Base-by-base conservation (phyloP, 179 eudicot genomes). In the Amaranthus tricolor region DNA sequence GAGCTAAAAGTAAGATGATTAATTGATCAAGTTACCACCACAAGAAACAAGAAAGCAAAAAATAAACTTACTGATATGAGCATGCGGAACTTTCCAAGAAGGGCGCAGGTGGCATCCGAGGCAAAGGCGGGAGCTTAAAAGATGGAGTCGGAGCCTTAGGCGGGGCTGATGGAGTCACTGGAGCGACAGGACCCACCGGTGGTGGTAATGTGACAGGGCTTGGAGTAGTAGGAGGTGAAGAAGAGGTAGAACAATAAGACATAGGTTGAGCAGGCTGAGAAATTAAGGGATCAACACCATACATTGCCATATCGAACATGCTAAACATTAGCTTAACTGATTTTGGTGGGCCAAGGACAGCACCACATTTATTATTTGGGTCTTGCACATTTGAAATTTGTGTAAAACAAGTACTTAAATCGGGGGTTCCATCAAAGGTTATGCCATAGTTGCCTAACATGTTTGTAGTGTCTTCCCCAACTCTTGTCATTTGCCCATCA, bases 211-310 rank as follows among this genome's bases (percentile, higher is more conserved):
- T 20, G 44, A 66, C n/a, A 43, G 86, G 75, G 15, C 50, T 57
- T 21, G 81, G 76, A 3, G 49, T 58, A 2, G 2, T 53, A 50
- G 79, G 84, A 64, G 75, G 84, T 69, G 78, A 8, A 13, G 79
- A 17, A 1, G 91, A 79, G 2, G 68, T 74, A 12, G 85, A 81
- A 75, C 98, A 93, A 66, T 72, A 84, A 67, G 97, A 74, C 93
- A 82, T 81, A 21, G 98, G 97, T 74, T 89, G 72, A 40, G 87
- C 85, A 60, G 99, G 98, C 78, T 91, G 92, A 76, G 97, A 88
- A 55, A 91, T 79, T 62, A 95, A 79, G 17, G 95, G 89, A 74
- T 95, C 88, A 57, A 83, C 96, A 0, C 80, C 52, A 72, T 86
- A 95, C 83, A 86, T 88, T 21, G 80, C 91, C 85, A 82, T 84